Evolutionary conservation across 805 yeast species (phyloP), one percentile per base, ranked within the genome.

Genomic region (Myxozyma mucilagina): DNA sequence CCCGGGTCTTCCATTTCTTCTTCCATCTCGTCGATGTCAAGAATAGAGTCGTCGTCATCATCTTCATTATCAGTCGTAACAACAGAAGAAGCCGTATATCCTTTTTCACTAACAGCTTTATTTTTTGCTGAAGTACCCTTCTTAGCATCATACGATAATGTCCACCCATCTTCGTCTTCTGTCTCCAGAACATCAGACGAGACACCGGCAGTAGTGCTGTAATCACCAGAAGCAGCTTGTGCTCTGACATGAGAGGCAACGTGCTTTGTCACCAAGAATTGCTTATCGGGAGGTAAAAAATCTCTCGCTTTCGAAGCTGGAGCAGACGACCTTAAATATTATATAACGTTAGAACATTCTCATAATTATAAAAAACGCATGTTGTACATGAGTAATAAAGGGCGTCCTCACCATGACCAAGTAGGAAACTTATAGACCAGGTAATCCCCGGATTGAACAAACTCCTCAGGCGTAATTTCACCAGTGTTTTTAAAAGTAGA

Each of bases 401-500:
- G 6, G 10, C 29, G 11, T 3, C 60, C 72, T 39, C 67, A 68
- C 99, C 99, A 94, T 64, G 85, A 84, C 99, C 99, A 94, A 0
- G 98, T 94, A 1, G 99, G 98, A 73, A 94, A 94, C 78, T 87
- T 89, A 74, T 85, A 86, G 36, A 87, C 92, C 60, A 94, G 77
- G 74, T 90, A 94, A 73, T 94, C 97, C 24, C 99, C 99, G 2
- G 99, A 97, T 57, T 78, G 79, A 9, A 91, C 93, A 75, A 94
- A 94, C 73, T 94, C 99, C 56, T 90, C 96, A 1, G 99, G 99
- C 0, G 97, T 89, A 54, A 94, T 86, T 72, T 93, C 94, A 3
- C 99, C 99, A 0, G 97, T 89, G 52, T 80, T 76, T 57, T 84
- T 79, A 76, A 91, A 94, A 16, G 94, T 90, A 31, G 97, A 91